Conservation (phyloP, 495 filamentous ascomycete genomes). For the Achaetomiella virescens region DNA sequence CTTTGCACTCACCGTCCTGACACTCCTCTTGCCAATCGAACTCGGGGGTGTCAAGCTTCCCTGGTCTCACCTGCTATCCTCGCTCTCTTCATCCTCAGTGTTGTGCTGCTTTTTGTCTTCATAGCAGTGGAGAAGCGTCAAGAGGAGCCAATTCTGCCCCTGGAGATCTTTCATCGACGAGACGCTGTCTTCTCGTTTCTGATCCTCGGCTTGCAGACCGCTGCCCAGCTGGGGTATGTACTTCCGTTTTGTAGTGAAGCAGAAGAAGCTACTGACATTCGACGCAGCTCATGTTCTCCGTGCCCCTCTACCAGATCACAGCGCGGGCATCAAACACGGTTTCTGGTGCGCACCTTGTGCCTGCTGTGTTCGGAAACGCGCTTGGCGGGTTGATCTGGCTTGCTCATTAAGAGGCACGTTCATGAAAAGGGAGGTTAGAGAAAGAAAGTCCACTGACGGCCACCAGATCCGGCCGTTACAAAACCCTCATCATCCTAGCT, state of each 20-base stretch:
- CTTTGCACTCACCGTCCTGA: constrained; percentile 43
- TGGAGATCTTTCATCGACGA: constrained; percentile 49
- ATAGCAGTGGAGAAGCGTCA: constrained; percentile 49
- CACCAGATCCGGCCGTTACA: constrained; percentile 53
- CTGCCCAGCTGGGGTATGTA: constrained; percentile 53
- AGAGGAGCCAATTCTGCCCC: constrained; percentile 56
- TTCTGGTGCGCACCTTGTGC: constrained; percentile 57
- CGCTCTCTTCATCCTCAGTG: constrained; percentile 27
- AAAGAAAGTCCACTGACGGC: neutral
- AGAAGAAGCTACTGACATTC: neutral
- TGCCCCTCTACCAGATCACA: constrained; percentile 66
- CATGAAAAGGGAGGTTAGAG: neutral
- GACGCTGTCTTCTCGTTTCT: constrained; percentile 53
- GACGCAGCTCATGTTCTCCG: constrained; percentile 50
- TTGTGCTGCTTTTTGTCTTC: constrained; percentile 36
- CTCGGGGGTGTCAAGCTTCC: constrained; percentile 52
- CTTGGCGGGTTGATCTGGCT: constrained; percentile 57
- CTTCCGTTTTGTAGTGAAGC: neutral
- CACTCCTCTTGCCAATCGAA: constrained; percentile 51
- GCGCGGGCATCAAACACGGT: constrained; percentile 46
- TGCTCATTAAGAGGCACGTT: constrained; percentile 43
- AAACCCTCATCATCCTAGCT: constrained; percentile 46
- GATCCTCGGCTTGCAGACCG: constrained; percentile 46
- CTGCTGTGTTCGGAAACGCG: constrained; percentile 60
- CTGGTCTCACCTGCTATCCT: constrained; percentile 48